phyloP scores from a whole-genome alignment of 2,329 filamentous ascomycete genomes.

The Thermothelomyces thermophilus region DNA sequence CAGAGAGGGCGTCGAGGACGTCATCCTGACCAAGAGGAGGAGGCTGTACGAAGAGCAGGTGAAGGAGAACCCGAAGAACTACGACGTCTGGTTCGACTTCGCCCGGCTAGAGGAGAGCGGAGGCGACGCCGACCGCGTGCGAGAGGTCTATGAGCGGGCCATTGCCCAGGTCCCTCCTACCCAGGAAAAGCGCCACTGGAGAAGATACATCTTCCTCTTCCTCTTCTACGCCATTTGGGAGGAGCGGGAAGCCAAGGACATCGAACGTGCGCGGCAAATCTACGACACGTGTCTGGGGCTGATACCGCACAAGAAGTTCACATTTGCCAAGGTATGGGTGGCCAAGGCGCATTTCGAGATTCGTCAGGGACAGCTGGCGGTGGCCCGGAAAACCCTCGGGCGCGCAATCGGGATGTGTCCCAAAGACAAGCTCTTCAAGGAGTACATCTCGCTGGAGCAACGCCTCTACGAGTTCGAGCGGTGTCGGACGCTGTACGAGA shows the following conservation, averaged over 20 bases:
- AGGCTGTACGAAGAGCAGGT: conserved; percentile 92
- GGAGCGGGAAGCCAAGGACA: conserved; percentile 76
- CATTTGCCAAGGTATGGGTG: conserved; percentile 94
- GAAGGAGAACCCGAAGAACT: conserved; percentile 91
- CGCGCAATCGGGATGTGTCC: conserved; percentile 89
- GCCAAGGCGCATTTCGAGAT: conserved; percentile 91
- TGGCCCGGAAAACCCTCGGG: conserved; percentile 82
- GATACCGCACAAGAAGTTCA: conserved; percentile 94
- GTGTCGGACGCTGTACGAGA: conserved; percentile 86
- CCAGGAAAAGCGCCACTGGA: conserved; percentile 95
- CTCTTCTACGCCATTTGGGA: conserved; percentile 96
- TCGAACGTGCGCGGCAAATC: conserved; percentile 75
- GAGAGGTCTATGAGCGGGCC: conserved; percentile 90
- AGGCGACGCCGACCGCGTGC: conserved; percentile 72
- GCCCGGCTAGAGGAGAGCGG: conserved; percentile 82
- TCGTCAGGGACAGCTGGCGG: conserved; percentile 71
- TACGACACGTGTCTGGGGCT: conserved; percentile 83
- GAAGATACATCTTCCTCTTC: conserved; percentile 96
- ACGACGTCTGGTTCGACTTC: conserved; percentile 96
- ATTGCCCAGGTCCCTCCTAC: conserved; percentile 93
- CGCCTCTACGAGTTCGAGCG: conserved; percentile 91
- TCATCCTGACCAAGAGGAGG: conserved; percentile 87
- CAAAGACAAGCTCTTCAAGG: conserved; percentile 90
- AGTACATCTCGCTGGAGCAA: conserved; percentile 87
- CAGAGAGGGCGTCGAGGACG: conserved; percentile 85